Evolutionary conservation across 1,284 basidiomycete species (phyloP), one percentile per base, ranked within the genome.

Genomic region (Ceratobasidium theobromae): DNA sequence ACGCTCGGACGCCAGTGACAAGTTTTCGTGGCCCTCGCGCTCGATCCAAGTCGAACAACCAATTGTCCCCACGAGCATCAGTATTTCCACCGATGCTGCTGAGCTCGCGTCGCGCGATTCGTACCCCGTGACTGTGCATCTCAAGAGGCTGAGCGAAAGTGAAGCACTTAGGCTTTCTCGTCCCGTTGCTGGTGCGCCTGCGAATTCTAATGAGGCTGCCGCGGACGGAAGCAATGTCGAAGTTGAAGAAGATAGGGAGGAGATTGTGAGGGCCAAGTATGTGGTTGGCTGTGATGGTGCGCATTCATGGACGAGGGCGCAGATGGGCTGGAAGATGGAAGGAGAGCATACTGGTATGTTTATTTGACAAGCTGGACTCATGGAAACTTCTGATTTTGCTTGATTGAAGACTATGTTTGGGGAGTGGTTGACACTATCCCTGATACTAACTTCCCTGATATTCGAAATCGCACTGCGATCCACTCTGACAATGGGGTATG

Each of bases 361-460:
- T 16, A n/a, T 28, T 55, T 30, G n/a, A n/a, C n/a, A n/a, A n/a
- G n/a, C n/a, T 18, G 53, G 16, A 23, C 23, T 65, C 46, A 4
- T 9, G 53, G 38, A 6, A 3, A 32, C 49, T 14, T 2, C 11
- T 5, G 18, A 18, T 55, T 21, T 38, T 16, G 38, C 21, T 5
- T 2, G 67, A 30, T 49, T 23, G 30, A 67, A 77, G 85, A 91
- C 67, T 87, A 83, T 68, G 81, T 90, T 28, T 93, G 89, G 90
- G 90, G 90, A 21, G 89, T 91, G 8, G 76, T 91, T 27, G 89
- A 92, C 75, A 79, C 86, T 67, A 72, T 84, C 21, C 86, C 86
- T 0, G 80, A 84, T 21, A 90, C 89, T 12, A 79, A 92, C 74
- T 90, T 93, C 73, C 91, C 93, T 0, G 91, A 95, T 75, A 86